phyloP scores from a whole-genome alignment of 805 yeast species.

The Naumovozyma baii region DNA sequence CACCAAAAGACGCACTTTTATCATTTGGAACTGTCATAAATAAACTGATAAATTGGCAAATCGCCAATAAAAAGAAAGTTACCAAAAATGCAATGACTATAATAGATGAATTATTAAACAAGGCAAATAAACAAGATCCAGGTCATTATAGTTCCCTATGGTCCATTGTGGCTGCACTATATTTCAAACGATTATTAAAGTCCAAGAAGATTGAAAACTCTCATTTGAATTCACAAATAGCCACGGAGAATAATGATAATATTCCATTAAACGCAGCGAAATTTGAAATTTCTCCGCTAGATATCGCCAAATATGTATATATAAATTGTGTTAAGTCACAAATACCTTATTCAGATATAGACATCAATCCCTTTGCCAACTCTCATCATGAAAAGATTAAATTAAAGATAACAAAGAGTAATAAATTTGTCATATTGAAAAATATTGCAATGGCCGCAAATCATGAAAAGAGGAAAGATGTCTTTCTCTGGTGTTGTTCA shows the following conservation, averaged over 20 bases:
- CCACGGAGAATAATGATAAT: not conserved
- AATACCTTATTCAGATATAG: not conserved
- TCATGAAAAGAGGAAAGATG: slow-evolving; percentile 11
- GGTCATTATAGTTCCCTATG: slow-evolving; percentile 15
- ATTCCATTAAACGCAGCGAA: not conserved
- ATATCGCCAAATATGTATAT: slow-evolving; percentile 18
- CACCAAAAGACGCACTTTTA: slow-evolving; percentile 8
- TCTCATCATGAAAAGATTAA: slow-evolving; percentile 12
- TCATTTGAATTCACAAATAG: not conserved
- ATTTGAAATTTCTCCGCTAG: slow-evolving; percentile 7
- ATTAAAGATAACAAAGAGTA: slow-evolving; percentile 15
- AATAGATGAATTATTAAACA: slow-evolving; percentile 13
- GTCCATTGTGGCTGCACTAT: slow-evolving; percentile 19
- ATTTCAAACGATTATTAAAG: slow-evolving; percentile 14
- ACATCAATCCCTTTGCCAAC: slow-evolving; percentile 16
- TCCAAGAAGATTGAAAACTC: not conserved
- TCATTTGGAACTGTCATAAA: slow-evolving; percentile 16
- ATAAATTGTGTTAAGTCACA: slow-evolving; percentile 4
- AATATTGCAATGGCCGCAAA: slow-evolving; percentile 19
- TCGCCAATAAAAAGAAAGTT: slow-evolving; percentile 5
- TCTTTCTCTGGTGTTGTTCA: slow-evolving; percentile 22
- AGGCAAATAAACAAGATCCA: slow-evolving; percentile 19
- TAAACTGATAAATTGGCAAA: slow-evolving; percentile 13
- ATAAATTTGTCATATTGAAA: slow-evolving; percentile 17
- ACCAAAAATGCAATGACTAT: slow-evolving; percentile 6